Evolutionary conservation across 345 rosid species (phyloP).

Genomic region (Linum trigynum): DNA sequence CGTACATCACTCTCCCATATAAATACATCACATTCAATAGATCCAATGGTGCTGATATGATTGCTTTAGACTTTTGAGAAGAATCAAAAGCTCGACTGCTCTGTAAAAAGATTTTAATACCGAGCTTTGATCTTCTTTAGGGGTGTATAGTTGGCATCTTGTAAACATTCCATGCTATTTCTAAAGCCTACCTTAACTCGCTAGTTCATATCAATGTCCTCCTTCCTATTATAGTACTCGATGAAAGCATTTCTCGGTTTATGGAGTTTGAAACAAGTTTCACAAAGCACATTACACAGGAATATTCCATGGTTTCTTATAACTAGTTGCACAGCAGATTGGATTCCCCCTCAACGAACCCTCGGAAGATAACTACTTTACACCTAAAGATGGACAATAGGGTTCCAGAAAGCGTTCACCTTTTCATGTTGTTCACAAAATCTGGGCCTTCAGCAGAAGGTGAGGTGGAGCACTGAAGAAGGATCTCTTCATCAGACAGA

Average conservation of each 20-base stretch:
- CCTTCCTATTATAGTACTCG: too few species aligned
- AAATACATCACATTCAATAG: too few species aligned
- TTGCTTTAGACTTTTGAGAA: not conserved
- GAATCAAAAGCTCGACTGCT: too few species aligned
- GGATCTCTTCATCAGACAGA: conserved; percentile 54
- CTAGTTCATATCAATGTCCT: too few species aligned
- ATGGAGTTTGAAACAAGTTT: too few species aligned
- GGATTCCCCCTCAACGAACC: not conserved
- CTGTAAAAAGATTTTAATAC: too few species aligned
- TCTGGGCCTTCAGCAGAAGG: conserved; percentile 83
- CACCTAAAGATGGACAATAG: not conserved
- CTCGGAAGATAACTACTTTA: not conserved
- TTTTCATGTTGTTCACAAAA: conserved; percentile 53
- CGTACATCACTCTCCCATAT: too few species aligned
- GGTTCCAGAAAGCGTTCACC: conserved; percentile 24
- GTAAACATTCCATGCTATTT: too few species aligned
- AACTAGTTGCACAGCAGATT: not conserved
- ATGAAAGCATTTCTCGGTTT: too few species aligned
- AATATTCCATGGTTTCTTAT: not conserved
- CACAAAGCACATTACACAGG: not conserved
- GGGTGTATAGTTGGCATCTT: too few species aligned
- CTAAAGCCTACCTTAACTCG: too few species aligned
- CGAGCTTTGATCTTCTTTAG: too few species aligned
- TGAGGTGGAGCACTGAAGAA: conserved; percentile 56
- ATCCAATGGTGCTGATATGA: not conserved